Evolutionary conservation across 2,329 filamentous ascomycete species (phyloP).

Genomic region (Pseudocercospora fuligena): DNA sequence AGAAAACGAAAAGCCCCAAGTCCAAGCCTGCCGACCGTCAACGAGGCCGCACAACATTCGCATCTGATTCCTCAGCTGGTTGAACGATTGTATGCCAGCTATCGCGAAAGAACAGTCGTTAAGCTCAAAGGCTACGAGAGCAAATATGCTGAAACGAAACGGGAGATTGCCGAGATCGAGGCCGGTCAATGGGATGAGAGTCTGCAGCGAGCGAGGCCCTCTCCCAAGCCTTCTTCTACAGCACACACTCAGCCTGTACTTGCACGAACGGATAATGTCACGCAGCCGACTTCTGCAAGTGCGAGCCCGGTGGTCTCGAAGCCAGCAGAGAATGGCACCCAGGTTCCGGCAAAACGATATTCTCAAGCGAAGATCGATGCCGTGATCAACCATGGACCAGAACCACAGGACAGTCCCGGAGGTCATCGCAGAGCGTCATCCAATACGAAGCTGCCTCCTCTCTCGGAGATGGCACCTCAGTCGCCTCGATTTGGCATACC

Average conservation of each 20-base stretch:
- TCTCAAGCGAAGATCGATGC: constrained; percentile 43
- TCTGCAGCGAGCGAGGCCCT: constrained; percentile 34
- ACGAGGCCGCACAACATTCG: constrained; percentile 68
- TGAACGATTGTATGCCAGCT: constrained; percentile 74
- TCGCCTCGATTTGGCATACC: constrained; percentile 38
- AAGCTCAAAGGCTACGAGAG: constrained; percentile 77
- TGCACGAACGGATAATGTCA: constrained; percentile 14
- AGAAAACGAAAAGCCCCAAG: constrained; percentile 77
- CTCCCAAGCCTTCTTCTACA: constrained; percentile 33
- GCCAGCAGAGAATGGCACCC: constrained; percentile 14
- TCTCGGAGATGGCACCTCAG: constrained; percentile 43
- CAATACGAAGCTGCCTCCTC: constrained; percentile 40
- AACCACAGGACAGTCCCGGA: constrained; percentile 37
- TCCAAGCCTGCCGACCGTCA: constrained; percentile 66
- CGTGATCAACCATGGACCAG: constrained; percentile 43
- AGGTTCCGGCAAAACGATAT: constrained; percentile 33
- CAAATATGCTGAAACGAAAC: constrained; percentile 62
- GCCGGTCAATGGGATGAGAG: constrained; percentile 60
- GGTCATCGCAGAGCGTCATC: constrained; percentile 34
- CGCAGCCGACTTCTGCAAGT: constrained; percentile 24
- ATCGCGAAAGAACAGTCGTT: constrained; percentile 70
- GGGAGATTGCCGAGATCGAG: constrained; percentile 72
- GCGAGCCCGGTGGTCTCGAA: constrained; percentile 25
- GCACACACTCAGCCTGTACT: constrained; percentile 29
- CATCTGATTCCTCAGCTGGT: constrained; percentile 73